Conservation (phyloP, 2,329 filamentous ascomycete species). For the Hymenoscyphus fructigenus region DNA sequence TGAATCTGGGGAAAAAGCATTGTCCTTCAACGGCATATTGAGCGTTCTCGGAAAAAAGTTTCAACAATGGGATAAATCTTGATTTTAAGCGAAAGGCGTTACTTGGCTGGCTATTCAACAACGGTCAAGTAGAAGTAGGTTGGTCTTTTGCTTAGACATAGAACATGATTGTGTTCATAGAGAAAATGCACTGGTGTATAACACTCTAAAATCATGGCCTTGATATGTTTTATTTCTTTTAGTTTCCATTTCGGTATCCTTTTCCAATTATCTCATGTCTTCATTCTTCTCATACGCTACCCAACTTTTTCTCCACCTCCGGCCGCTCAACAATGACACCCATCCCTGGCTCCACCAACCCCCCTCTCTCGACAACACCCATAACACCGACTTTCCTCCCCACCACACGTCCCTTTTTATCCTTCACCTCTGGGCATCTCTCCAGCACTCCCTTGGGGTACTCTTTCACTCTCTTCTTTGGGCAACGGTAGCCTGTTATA, state of each 20-base stretch:
- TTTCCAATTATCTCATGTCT: not conserved
- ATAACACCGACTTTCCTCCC: not conserved
- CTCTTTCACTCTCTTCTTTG: not conserved
- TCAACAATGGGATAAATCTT: conserved; percentile 36
- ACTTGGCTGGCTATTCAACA: conserved; percentile 43
- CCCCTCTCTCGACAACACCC: not conserved
- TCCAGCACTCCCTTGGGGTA: not conserved
- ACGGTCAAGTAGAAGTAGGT: conserved; percentile 38
- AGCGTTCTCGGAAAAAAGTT: conserved; percentile 32
- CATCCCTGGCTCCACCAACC: conserved; percentile 4
- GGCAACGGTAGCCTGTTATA: not conserved
- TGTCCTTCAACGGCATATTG: conserved; percentile 63
- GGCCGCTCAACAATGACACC: not conserved
- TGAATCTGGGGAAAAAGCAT: conserved; percentile 55
- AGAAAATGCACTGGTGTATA: conserved; percentile 5
- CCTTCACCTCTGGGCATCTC: not conserved
- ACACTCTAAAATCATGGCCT: not conserved
- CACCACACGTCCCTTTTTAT: not conserved
- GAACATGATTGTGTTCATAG: conserved; percentile 11
- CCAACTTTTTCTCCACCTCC: not conserved
- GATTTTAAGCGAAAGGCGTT: conserved; percentile 37
- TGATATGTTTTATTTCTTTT: not conserved
- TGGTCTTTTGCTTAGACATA: conserved; percentile 34
- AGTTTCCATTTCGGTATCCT: not conserved
- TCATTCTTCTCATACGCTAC: not conserved